Evolutionary conservation across 352 stramenopile genomes (phyloP).

Genomic region (Thalassiosira mediterranea): DNA sequence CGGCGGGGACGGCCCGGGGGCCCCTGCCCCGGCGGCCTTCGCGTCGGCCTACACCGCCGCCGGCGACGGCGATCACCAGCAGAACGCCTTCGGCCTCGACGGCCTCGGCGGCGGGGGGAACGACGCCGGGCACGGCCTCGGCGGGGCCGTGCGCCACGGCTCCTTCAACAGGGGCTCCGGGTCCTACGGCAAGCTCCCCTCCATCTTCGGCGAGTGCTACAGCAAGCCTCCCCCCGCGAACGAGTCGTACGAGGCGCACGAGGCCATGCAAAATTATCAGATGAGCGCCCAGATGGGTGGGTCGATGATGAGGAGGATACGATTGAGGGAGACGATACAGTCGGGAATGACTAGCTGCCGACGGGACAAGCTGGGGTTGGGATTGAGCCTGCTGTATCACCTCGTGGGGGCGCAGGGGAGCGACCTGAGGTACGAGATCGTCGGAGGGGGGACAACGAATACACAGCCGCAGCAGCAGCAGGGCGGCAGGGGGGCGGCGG

Average conservation of each 20-base stretch:
- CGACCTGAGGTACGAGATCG: slow-evolving; percentile 55
- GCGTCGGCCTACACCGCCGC: not conserved
- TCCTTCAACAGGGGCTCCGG: not conserved
- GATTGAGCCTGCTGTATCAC: slow-evolving; percentile 58
- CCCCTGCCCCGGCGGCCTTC: not conserved
- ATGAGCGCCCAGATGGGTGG: slow-evolving; percentile 7
- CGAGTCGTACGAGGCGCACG: not conserved
- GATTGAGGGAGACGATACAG: slow-evolving; percentile 47
- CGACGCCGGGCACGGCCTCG: not conserved
- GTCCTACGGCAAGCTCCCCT: not conserved
- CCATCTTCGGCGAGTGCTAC: slow-evolving; percentile 18
- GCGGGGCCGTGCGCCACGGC: not conserved
- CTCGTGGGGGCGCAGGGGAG: slow-evolving; percentile 48
- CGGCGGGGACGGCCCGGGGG: not conserved
- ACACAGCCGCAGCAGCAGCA: not conserved
- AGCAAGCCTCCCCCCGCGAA: slow-evolving; percentile 9
- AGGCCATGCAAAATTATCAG: slow-evolving; percentile 15
- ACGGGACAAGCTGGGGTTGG: slow-evolving; percentile 52
- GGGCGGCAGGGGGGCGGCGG: not conserved
- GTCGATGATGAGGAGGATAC: slow-evolving; percentile 35
- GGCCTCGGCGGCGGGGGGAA: no score
- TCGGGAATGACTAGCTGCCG: slow-evolving; percentile 49
- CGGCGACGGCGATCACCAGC: no score
- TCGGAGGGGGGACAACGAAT: slow-evolving; percentile 10
- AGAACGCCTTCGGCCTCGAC: not conserved